Evolutionary conservation across 2,329 filamentous ascomycete genomes (phyloP).

Genomic region (Fonsecaea erecta): DNA sequence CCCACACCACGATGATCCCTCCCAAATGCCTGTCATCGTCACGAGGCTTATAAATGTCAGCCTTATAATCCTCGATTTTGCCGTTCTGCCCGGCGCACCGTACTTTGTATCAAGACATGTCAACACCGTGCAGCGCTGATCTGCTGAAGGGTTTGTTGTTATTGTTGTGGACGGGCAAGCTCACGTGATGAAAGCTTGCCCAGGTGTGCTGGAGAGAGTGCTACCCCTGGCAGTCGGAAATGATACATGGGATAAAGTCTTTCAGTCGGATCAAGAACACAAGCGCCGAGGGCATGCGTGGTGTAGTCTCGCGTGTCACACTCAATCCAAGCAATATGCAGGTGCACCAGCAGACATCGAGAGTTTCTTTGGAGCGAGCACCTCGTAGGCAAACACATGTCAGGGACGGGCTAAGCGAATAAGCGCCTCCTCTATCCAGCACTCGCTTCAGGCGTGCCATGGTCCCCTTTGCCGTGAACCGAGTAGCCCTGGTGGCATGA

Average conservation of each 20-base stretch:
- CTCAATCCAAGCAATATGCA: background rate
- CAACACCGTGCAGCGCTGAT: background rate
- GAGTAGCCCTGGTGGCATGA: constrained; percentile 1
- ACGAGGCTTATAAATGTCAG: background rate
- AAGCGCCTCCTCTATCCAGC: background rate
- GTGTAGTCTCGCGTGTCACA: background rate
- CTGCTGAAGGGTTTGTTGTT: background rate
- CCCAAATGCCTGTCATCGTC: background rate
- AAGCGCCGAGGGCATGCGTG: too few relatives aligned
- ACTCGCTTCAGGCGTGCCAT: background rate
- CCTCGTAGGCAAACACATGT: background rate
- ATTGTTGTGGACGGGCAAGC: background rate
- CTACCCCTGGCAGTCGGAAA: background rate
- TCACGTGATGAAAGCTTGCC: background rate
- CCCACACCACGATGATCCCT: background rate
- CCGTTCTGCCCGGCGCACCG: background rate
- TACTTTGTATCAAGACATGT: background rate
- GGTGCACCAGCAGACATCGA: background rate
- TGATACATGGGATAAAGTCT: background rate
- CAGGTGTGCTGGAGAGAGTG: background rate
- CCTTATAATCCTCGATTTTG: background rate
- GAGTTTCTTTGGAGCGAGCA: too few relatives aligned
- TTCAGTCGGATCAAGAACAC: background rate
- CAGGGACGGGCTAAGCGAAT: background rate
- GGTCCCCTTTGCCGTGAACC: background rate